Percentiles rank a stretch among this genome's conserved stretches.
These are phyloP conservation scores for Fusarium coicis DNA, from an alignment of 2,329 filamentous ascomycete species.

Conservation along the genomic window DNA sequence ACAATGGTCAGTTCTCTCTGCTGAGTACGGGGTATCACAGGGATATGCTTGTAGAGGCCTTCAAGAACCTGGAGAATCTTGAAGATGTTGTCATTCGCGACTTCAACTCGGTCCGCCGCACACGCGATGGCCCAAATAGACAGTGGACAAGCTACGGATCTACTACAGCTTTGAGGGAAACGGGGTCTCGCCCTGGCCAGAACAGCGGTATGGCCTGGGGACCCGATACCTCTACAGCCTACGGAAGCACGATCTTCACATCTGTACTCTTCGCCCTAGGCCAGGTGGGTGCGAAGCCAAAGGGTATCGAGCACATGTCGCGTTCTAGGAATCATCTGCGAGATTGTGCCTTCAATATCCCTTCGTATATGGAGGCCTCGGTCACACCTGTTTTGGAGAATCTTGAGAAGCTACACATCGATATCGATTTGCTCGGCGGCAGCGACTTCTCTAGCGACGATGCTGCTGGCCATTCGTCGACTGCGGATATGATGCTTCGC, in stretches of 20 bases:
- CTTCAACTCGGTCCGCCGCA: conserved; percentile 61
- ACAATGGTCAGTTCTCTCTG: conserved; percentile 45
- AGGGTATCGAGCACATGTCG: conserved; percentile 61
- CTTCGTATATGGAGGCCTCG: conserved; percentile 49
- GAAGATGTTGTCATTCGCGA: conserved; percentile 68
- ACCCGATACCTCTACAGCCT: conserved; percentile 24
- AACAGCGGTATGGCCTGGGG: not conserved
- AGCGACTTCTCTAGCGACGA: conserved; percentile 1
- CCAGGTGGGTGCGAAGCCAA: conserved; percentile 50
- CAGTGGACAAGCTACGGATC: conserved; percentile 68
- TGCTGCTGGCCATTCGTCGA: not conserved
- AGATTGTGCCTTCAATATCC: conserved; percentile 60
- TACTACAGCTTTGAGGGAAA: conserved; percentile 51
- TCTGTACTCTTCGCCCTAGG: conserved; percentile 57
- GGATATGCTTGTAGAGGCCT: conserved; percentile 66
- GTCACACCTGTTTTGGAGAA: conserved; percentile 55
- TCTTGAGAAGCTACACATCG: conserved; percentile 57
- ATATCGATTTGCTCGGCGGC: conserved; percentile 38
- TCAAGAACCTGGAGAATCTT: conserved; percentile 64
- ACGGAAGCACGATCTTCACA: conserved; percentile 52
- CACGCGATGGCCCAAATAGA: conserved; percentile 56
- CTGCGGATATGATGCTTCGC: conserved; percentile 33
- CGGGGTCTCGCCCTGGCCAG: conserved; percentile 41
- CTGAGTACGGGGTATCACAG: conserved; percentile 58
- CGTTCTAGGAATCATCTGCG: conserved; percentile 46